Evolutionary conservation across 805 yeast species (phyloP).

Genomic region (Ogataea henricii): DNA sequence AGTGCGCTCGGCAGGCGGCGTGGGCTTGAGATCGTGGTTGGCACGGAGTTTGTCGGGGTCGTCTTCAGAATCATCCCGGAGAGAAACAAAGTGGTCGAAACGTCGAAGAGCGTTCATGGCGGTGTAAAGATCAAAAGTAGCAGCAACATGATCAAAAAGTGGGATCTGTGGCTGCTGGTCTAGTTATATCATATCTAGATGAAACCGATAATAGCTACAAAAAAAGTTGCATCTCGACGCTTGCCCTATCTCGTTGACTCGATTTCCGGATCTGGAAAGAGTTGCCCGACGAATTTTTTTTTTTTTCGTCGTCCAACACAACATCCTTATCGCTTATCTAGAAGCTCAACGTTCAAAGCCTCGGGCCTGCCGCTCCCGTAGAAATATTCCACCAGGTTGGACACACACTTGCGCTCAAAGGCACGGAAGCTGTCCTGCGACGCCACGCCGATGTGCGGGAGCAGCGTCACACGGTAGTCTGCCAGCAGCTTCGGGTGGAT

Average conservation of each 20-base stretch:
- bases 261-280: neutral
- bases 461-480: constrained; percentile 38
- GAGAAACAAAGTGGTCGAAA: constrained; percentile 24
- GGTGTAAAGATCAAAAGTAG: neutral
- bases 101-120: constrained; percentile 30
- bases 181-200: neutral
- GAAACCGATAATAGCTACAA: neutral
- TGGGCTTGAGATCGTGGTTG: constrained; percentile 42
- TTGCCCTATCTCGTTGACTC: neutral
- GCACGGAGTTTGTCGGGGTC: constrained; percentile 29
- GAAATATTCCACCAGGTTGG: constrained; percentile 39
- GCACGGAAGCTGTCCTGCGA: constrained; percentile 39
- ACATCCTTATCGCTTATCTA: neutral
- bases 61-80: constrained; percentile 24
- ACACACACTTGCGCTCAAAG: constrained; percentile 41
- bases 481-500: constrained; percentile 35
- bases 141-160: neutral
- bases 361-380: constrained; percentile 36
- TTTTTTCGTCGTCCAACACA: too few relatives aligned
- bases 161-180: neutral
- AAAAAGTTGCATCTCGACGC: neutral
- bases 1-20: constrained; percentile 37
- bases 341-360: constrained; percentile 28
- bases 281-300: neutral
- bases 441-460: constrained; percentile 43